Evolutionary conservation across 441 rosid genomes (phyloP).

Genomic region (Adansonia gregorii): DNA sequence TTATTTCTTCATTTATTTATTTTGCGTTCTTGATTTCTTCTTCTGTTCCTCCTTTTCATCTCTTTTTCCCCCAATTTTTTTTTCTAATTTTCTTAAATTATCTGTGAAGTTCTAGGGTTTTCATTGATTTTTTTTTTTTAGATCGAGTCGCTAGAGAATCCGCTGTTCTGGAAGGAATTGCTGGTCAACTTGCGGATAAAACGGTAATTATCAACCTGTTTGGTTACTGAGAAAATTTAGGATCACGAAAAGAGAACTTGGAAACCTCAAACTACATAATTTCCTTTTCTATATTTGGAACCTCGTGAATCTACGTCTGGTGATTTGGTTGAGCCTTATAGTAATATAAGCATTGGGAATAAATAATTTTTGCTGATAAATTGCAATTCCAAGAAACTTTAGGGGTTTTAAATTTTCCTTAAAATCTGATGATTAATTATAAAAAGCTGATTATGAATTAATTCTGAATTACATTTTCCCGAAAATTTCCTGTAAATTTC

Average conservation of each 20-base stretch:
- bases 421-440: background rate
- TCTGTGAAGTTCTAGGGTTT: background rate
- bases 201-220: background rate
- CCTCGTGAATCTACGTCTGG: background rate
- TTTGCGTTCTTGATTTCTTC: background rate
- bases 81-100: background rate
- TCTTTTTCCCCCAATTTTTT: background rate
- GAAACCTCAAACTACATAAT: background rate
- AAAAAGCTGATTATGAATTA: conserved; percentile 3
- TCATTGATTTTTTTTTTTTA: background rate
- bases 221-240: conserved; percentile 10
- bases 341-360: background rate
- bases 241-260: background rate
- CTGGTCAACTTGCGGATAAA: background rate
- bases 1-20: background rate
- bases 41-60: background rate
- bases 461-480: background rate
- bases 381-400: background rate
- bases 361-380: background rate
- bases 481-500: background rate
- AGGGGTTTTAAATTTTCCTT: background rate
- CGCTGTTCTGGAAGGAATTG: background rate
- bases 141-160: conserved; percentile 8
- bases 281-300: background rate
- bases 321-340: background rate